Evolutionary conservation across 2,329 filamentous ascomycete species (phyloP), one percentile per base, ranked within the genome.

Genomic region (Mycosphaerella arachidis): DNA sequence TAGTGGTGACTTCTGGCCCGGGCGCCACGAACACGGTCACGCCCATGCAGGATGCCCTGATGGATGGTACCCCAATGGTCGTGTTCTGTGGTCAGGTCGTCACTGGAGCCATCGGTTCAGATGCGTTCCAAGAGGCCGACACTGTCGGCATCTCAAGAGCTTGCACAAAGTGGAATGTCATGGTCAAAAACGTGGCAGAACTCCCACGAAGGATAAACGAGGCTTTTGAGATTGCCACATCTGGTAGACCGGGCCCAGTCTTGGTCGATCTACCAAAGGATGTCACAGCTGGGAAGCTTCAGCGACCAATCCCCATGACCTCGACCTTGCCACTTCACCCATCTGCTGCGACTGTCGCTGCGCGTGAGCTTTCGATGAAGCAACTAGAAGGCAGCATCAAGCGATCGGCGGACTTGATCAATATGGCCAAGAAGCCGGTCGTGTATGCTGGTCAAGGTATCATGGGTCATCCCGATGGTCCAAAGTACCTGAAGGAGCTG

Each of bases 161-260:
- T 20, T 97, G 92, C 82, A 97, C 92, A 68, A 97, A 97, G 81
- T 99, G 94, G 94, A 97, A 97, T 71, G 91, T 96, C 62, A 95
- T 97, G 92, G 91, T 97, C 53, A 97, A 95, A 83, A 93, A 88
- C 75, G 87, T 96, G 57, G 92, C 91, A 54, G 94, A 99, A 78
- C 82, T 99, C 58, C 94, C 94, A 54, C 86, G 90, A 70, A 86
- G 93, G 66, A 97, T 97, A 73, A 96, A 97, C 75, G 94, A 97
- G 79, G 94, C 94, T 53, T 97, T 97, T 72, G 92, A 97, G 79
- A 97, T 97, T 73, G 94, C 94, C 45, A 97, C 91, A 46, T 94
- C 89, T 70, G 94, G 94, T 62, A 86, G 94, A 53, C 94, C 94
- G 13, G 94, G 94, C 27, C 94, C 94, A 30, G 94, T 97, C 37